These are phyloP conservation scores for Brasilioporus rufonigricans DNA, from an alignment of 768 basidiomycete genomes.

Conservation along the genomic window DNA sequence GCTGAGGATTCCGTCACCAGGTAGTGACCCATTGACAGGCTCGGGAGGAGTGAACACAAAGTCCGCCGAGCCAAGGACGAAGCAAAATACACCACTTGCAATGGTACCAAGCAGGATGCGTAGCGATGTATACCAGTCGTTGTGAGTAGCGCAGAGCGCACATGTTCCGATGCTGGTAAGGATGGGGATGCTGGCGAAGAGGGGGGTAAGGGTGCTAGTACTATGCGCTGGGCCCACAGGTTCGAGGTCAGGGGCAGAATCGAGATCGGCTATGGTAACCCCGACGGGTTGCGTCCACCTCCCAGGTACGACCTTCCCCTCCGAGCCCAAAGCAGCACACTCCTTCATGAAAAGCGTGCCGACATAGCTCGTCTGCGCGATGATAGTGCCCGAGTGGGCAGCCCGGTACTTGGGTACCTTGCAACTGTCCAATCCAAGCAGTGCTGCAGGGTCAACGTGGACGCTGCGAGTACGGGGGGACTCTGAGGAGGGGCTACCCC, in stretches of 20 bases:
- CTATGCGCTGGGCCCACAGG: not conserved
- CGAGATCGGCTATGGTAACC: not conserved
- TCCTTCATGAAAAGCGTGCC: not conserved
- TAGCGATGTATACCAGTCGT: not conserved
- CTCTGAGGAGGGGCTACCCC: not conserved
- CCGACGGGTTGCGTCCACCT: not conserved
- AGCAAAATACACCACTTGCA: not conserved
- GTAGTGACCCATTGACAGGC: not conserved
- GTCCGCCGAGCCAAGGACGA: not conserved
- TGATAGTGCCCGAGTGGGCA: not conserved
- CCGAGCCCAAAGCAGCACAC: not conserved
- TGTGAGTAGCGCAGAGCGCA: not conserved
- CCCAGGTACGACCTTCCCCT: not conserved
- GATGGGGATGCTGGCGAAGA: not conserved
- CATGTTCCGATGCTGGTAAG: not conserved
- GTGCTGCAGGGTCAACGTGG: not conserved
- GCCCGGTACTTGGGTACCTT: not conserved
- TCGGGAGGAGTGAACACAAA: not conserved
- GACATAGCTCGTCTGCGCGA: not conserved
- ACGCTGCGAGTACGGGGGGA: not conserved
- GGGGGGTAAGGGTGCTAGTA: not conserved
- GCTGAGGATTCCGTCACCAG: not conserved
- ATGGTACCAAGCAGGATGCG: not conserved
- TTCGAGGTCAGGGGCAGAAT: not conserved
- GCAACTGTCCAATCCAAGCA: not conserved